Percentiles rank a stretch among this genome's conserved stretches.
These are phyloP conservation scores for Paraconiothyrium sp. DNA, from an alignment of 2,329 filamentous ascomycete species.

Conservation along the genomic window DNA sequence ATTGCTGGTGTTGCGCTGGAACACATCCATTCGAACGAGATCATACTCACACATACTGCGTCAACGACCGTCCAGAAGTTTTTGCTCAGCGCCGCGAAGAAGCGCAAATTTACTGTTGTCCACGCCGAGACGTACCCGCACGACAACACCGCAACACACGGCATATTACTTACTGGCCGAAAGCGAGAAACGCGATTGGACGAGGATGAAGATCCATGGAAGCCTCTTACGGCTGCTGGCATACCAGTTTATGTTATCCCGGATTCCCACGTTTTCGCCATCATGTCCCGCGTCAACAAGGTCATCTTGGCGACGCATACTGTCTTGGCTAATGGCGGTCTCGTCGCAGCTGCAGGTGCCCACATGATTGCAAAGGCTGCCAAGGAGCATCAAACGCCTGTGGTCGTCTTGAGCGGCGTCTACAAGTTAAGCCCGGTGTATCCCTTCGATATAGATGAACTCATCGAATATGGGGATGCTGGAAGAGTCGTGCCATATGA, in stretches of 20 bases:
- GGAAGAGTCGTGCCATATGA: constrained; percentile 79
- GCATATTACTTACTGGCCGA: constrained; percentile 66
- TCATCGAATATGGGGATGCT: constrained; percentile 88
- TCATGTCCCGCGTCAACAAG: constrained; percentile 96
- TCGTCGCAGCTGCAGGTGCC: constrained; percentile 86
- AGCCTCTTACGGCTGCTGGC: constrained; percentile 79
- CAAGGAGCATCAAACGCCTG: constrained; percentile 80
- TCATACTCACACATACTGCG: constrained; percentile 88
- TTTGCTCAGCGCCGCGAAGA: constrained; percentile 83
- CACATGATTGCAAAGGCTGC: constrained; percentile 85
- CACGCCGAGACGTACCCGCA: constrained; percentile 79
- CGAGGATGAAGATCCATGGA: constrained; percentile 71
- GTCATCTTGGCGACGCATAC: constrained; percentile 89
- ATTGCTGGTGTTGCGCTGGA: constrained; percentile 89
- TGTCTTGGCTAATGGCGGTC: constrained; percentile 86
- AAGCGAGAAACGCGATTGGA: constrained; percentile 55
- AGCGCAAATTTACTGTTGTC: constrained; percentile 91
- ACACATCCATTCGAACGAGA: constrained; percentile 92
- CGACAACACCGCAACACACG: constrained; percentile 71
- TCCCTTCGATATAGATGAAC: constrained; percentile 79
- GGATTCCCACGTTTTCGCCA: constrained; percentile 86
- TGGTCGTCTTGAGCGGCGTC: constrained; percentile 88
- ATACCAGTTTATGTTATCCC: constrained; percentile 85
- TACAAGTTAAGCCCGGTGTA: constrained; percentile 95
- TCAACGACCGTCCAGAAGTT: constrained; percentile 90